Evolutionary conservation across 1,139 yeast species (phyloP), one percentile per base, ranked within the genome.

Genomic region (Casaregolazyma suthepensis): DNA sequence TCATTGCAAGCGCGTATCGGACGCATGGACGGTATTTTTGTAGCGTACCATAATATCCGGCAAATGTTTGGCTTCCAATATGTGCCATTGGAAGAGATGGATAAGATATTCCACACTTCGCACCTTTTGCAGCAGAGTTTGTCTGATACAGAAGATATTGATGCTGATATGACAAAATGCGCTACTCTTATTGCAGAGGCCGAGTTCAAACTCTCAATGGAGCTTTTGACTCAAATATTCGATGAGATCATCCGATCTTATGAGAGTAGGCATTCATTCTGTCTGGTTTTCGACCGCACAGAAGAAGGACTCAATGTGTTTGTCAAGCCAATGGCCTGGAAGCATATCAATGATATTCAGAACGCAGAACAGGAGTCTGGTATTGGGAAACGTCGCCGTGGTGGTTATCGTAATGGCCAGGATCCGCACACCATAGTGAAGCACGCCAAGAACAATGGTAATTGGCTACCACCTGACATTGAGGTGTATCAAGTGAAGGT

Each of bases 21-120:
- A 1, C 83, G 87, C 62, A 93, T 93, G 99, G 97, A 91, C 68
- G 99, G 99, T 5, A 89, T 93, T 4, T 90, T 87, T 61, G 76
- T 93, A 22, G 96, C 96, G 0, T 93, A 85, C 66, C 99, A 93
- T 70, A 93, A 90, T 66, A 78, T 90, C 53, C 77, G 81, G 45
- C 75, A 83, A 46, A 80, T 91, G 64, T 87, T 93, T 69, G 99
- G 98, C 2, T 93, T 90, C 70, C 93, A 90, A 67, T 93, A 93
- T 68, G 69, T 93, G 26, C 93, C 96, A 1, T 71, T 90, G 50
- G 71, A 74, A 4, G 87, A 84, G 43, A 78, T 93, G 59, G 97
- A 93, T 66, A 72, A 73, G 59, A 73, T 78, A 20, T 72, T 77
- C 61, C 85, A 83, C 61, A 74, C 82, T 0, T 62, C 70, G 3